Evolutionary conservation across 208 protist species (phyloP).

Genomic region (Novymonas esmeraldas): DNA sequence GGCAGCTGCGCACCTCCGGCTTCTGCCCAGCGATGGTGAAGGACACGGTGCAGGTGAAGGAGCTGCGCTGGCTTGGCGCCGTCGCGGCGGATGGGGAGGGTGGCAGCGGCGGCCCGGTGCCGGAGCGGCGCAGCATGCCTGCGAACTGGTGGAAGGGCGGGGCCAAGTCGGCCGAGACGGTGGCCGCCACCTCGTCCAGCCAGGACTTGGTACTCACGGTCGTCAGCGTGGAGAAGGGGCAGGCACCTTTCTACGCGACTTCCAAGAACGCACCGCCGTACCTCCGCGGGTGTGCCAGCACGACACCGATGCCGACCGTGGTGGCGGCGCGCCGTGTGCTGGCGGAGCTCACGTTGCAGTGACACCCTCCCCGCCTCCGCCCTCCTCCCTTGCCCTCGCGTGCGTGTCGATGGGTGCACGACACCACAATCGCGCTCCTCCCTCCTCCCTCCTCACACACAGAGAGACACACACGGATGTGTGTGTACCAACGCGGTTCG

Average conservation of each 20-base stretch:
- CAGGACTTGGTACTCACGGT: slow-evolving; percentile 55
- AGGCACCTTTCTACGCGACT: slow-evolving; percentile 78
- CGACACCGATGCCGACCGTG: slow-evolving; percentile 56
- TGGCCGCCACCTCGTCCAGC: background rate
- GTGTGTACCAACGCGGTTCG: too few relatives aligned
- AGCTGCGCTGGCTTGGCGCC: slow-evolving; percentile 52
- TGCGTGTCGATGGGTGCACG: too few relatives aligned
- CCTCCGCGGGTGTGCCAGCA: slow-evolving; percentile 77
- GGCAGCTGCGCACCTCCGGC: slow-evolving; percentile 57
- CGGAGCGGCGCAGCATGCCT: slow-evolving; percentile 40
- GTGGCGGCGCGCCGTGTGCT: slow-evolving; percentile 55
- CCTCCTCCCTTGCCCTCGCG: background rate
- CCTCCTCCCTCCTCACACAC: too few relatives aligned
- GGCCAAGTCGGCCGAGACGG: background rate
- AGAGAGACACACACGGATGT: too few relatives aligned
- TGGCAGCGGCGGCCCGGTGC: background rate
- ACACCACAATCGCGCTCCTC: too few relatives aligned
- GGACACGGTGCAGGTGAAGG: slow-evolving; percentile 54
- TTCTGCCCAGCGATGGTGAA: slow-evolving; percentile 89
- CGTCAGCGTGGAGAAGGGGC: slow-evolving; percentile 61
- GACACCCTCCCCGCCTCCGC: background rate
- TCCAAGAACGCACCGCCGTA: slow-evolving; percentile 67
- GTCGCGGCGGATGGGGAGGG: background rate
- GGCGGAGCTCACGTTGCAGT: slow-evolving; percentile 40
- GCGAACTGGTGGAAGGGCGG: slow-evolving; percentile 73